Base-by-base conservation (phyloP, 345 rosid species). In the Lepidium sativum region DNA sequence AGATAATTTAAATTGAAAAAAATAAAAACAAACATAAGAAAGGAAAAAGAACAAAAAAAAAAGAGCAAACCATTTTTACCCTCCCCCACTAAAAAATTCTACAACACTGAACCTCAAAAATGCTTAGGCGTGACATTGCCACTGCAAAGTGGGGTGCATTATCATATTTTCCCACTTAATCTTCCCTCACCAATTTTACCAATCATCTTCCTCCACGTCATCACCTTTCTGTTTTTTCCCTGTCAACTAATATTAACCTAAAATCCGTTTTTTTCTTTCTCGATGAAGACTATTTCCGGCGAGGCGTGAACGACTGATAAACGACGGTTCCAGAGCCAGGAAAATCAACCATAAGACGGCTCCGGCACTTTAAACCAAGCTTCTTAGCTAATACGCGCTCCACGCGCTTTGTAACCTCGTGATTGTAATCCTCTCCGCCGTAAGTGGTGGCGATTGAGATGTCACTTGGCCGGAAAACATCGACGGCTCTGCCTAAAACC, bases 81-180 rank as follows among this genome's bases (percentile, higher is more conserved):
- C 17, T 62, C 75, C 50, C 63, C 79, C 76, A 71, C 72, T 66
- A 71, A 70, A n/a, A 27, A 75, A 69, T 41, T 57, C 75, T 75
- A 81, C 82, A 60, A 71, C 60, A 75, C 60, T 68, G 65, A 77
- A 79, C 74, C 80, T 83, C 86, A 82, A 84, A 89, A 82, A 78
- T 77, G 77, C 77, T 78, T 75, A 81, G 94, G 96, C 96, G 90
- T 87, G 97, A 82, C 81, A 78, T 42, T 57, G 81, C 72, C 54
- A 72, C 71, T 42, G 61, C 61, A 58, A 76, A 89, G 97, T 89
- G 95, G 98, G 94, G 84, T 70, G 92, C 97, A 83, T 77, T 64
- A 92, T 92, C 91, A 89, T 87, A 77, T 71, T 58, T 74, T 61
- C 63, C 81, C 84, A 75, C 75, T 54, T 68, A 60, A 70, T 71